Conservation (phyloP, 768 basidiomycete species). For the Glaciozyma antarctica region DNA sequence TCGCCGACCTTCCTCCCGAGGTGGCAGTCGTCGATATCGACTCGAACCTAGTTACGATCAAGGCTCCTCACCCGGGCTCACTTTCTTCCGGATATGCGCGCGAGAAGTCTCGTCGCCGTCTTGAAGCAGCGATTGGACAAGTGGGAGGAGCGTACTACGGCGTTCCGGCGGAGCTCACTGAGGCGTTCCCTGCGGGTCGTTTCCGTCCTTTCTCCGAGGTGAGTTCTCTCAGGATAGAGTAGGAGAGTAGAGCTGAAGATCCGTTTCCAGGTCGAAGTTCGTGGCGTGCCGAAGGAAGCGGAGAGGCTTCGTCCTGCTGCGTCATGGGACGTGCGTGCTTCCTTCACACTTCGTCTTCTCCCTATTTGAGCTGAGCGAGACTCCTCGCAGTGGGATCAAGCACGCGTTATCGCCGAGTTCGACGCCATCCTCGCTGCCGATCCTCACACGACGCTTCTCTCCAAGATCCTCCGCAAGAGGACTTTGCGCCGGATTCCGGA, state of each 20-base stretch:
- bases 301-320: conserved; percentile 24
- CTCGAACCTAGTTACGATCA: conserved; percentile 39
- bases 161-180: conserved; percentile 4
- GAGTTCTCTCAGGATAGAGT: no score
- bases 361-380: not conserved
- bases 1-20: conserved; percentile 54
- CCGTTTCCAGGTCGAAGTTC: conserved; percentile 1
- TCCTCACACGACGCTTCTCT: conserved; percentile 3
- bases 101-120: conserved; percentile 18
- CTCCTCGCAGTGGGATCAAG: conserved; percentile 21
- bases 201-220: conserved; percentile 31
- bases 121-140: conserved; percentile 21
- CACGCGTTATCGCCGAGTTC: conserved; percentile 5
- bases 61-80: not conserved
- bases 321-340: conserved; percentile 14
- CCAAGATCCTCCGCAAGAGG: conserved; percentile 7
- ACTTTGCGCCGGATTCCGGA: not conserved
- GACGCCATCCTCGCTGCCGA: conserved; percentile 10
- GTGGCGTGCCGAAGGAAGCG: conserved; percentile 10
- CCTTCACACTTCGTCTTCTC: not conserved
- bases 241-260: no score
- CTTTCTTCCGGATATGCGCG: conserved; percentile 20
- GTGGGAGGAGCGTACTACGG: not conserved
- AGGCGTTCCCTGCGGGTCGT: conserved; percentile 28
- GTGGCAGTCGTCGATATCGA: conserved; percentile 81